A percentile compares a stretch with the other conserved stretches of the same genome.
phyloP scores from a whole-genome alignment of 2,329 filamentous ascomycete species.

The Aureobasidium sp. region DNA sequence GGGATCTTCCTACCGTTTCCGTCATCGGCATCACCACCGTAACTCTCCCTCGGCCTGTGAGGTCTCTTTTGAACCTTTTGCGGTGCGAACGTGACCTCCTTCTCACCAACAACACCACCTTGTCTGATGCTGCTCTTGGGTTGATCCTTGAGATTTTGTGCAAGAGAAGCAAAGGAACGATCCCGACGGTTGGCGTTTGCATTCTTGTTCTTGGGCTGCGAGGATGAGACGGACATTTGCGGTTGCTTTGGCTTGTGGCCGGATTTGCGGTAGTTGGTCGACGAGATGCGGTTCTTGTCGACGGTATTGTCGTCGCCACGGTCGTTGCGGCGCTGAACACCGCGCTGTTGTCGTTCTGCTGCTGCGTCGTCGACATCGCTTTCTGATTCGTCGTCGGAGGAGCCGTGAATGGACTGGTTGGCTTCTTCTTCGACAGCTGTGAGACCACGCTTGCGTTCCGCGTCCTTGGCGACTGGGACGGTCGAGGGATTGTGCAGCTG shows the following conservation, averaged over 20 bases:
- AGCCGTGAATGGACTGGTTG: conserved; percentile 36
- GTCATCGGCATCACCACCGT: conserved; percentile 25
- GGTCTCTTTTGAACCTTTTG: conserved; percentile 39
- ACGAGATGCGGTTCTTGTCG: conserved; percentile 53
- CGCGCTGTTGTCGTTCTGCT: conserved; percentile 30
- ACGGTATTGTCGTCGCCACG: conserved; percentile 27
- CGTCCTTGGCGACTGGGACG: conserved; percentile 32
- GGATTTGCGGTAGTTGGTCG: conserved; percentile 56
- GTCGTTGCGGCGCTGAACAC: conserved; percentile 30
- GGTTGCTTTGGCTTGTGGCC: conserved; percentile 38
- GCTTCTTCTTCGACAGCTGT: conserved; percentile 56
- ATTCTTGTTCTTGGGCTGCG: conserved; percentile 22
- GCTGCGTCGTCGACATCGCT: conserved; percentile 22
- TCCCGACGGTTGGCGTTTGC: conserved; percentile 35
- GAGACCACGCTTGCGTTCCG: conserved; percentile 42
- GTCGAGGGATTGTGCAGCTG: conserved; percentile 84
- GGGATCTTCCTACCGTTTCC: conserved; percentile 25
- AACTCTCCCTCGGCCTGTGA: conserved; percentile 22
- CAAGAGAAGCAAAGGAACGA: conserved; percentile 52
- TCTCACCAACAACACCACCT: conserved; percentile 42
- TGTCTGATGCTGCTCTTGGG: conserved; percentile 22
- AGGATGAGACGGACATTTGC: conserved; percentile 54
- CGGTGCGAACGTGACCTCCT: conserved; percentile 67
- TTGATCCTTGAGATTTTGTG: conserved; percentile 33
- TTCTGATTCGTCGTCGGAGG: conserved; percentile 31